phyloP scores from a whole-genome alignment of 2,329 filamentous ascomycete species.

The Xylaria sp. region DNA sequence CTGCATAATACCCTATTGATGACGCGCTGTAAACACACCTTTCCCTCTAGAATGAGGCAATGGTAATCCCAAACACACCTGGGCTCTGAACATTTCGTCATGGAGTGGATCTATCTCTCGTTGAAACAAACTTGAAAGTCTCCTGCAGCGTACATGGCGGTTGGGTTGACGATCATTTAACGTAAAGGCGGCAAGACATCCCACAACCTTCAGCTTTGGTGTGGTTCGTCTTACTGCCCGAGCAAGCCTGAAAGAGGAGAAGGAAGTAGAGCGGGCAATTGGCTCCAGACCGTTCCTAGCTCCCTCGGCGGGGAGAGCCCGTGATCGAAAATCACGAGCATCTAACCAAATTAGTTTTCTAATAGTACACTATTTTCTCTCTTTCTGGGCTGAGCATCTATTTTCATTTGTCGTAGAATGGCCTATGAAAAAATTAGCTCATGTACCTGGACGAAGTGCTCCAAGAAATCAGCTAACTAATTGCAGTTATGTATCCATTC shows the following conservation, averaged over 20 bases:
- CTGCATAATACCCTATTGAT: background rate
- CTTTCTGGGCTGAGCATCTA: background rate
- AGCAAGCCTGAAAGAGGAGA: conserved; percentile 19
- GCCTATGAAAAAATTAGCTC: background rate
- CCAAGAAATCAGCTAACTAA: background rate
- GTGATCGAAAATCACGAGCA: conserved; percentile 7
- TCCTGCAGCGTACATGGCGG: background rate
- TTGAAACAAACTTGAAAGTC: conserved; percentile 4
- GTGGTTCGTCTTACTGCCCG: conserved; percentile 12
- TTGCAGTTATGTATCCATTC: background rate
- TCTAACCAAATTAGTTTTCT: background rate
- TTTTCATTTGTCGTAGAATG: background rate
- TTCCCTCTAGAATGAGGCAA: background rate
- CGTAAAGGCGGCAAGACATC: conserved; percentile 4
- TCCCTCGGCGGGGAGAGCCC: conserved; percentile 1
- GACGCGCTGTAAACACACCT: conserved; percentile 3
- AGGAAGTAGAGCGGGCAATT: conserved; percentile 4
- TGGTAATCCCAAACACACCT: background rate
- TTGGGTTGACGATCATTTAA: conserved; percentile 12
- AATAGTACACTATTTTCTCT: background rate
- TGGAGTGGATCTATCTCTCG: background rate
- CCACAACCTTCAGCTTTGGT: background rate
- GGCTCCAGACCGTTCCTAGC: conserved; percentile 14
- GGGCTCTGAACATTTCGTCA: background rate
- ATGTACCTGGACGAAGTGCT: background rate